Conservation (phyloP, 1,284 basidiomycete genomes). For the Xerocomus amazonicus region DNA sequence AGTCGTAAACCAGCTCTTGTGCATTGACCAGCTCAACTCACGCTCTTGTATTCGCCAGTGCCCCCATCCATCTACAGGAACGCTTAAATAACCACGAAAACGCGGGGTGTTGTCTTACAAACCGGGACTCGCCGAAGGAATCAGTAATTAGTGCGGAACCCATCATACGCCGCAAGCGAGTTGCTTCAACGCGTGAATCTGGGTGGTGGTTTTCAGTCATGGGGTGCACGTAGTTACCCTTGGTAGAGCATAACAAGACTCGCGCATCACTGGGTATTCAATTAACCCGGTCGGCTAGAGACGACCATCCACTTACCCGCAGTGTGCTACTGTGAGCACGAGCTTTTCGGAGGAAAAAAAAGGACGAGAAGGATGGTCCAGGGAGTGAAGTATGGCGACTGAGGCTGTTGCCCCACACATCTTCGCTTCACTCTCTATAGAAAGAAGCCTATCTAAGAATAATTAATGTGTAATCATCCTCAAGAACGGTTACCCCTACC, state of each 20-base stretch:
- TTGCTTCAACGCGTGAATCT: slow-evolving; percentile 83
- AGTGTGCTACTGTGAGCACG: slow-evolving; percentile 86
- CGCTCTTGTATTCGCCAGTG: slow-evolving; percentile 90
- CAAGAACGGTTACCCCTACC: slow-evolving; percentile 20
- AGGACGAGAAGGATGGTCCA: slow-evolving; percentile 69
- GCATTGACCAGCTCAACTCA: slow-evolving; percentile 33
- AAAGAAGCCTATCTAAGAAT: slow-evolving; percentile 62
- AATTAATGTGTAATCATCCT: slow-evolving; percentile 9
- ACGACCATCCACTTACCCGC: slow-evolving; percentile 57
- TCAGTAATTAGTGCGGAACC: slow-evolving; percentile 89
- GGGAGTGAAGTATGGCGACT: slow-evolving; percentile 82
- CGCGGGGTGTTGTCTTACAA: slow-evolving; percentile 18
- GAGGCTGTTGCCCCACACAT: slow-evolving; percentile 87
- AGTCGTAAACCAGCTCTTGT: slow-evolving; percentile 5
- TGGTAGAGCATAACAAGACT: slow-evolving; percentile 75
- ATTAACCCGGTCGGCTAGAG: slow-evolving; percentile 4
- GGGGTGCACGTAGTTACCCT: slow-evolving; percentile 68
- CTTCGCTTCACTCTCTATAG: slow-evolving; percentile 57
- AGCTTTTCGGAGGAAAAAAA: slow-evolving; percentile 75
- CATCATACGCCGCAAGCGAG: slow-evolving; percentile 85
- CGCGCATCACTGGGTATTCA: slow-evolving; percentile 72
- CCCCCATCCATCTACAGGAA: slow-evolving; percentile 85
- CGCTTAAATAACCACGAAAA: slow-evolving; percentile 2
- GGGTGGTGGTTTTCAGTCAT: slow-evolving; percentile 94
- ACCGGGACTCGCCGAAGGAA: slow-evolving; percentile 92